A percentile compares a stretch with the other conserved stretches of the same genome.
phyloP scores from a whole-genome alignment of 106 monocot species.

The Platanthera guangdongensis region DNA sequence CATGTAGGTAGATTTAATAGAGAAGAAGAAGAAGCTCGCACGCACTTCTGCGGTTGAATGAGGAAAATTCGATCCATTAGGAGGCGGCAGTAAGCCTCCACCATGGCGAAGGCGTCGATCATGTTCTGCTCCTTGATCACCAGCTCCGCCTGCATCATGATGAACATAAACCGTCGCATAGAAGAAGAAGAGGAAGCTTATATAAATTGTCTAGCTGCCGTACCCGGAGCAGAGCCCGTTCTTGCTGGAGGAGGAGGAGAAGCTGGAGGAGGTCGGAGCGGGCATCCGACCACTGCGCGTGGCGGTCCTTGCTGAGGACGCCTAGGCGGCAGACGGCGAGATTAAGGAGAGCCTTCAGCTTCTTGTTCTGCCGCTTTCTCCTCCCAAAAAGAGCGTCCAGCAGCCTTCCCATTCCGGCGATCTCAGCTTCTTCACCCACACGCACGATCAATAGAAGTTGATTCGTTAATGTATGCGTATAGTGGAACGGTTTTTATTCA shows the following conservation, averaged over 20 bases:
- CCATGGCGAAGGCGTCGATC: slow-evolving; percentile 49
- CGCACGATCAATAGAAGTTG: too few relatives aligned
- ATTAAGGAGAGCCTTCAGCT: slow-evolving; percentile 44
- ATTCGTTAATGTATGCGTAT: too few relatives aligned
- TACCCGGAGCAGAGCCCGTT: slow-evolving; percentile 68
- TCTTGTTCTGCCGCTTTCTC: slow-evolving; percentile 12
- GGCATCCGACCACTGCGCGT: slow-evolving; percentile 31
- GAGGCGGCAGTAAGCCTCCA: slow-evolving; percentile 53
- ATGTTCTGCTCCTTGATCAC: slow-evolving; percentile 80
- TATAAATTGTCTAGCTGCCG: background rate
- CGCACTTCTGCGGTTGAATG: slow-evolving; percentile 46
- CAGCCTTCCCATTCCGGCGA: slow-evolving; percentile 29
- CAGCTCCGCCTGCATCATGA: slow-evolving; percentile 39
- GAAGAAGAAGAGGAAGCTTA: background rate
- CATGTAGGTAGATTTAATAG: too few relatives aligned
- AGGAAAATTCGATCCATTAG: slow-evolving; percentile 35
- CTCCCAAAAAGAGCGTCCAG: slow-evolving; percentile 32
- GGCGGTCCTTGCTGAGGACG: slow-evolving; percentile 57
- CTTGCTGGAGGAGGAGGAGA: slow-evolving; percentile 44
- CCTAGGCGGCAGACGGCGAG: slow-evolving; percentile 38
- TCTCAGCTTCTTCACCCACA: background rate
- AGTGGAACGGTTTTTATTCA: too few relatives aligned
- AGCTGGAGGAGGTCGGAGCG: slow-evolving; percentile 50
- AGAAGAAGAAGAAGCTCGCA: background rate
- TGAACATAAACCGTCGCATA: background rate